Percentiles rank a stretch among this genome's conserved stretches.
phyloP scores from a whole-genome alignment of 176 grass and related monocot species.

The Dendrocalamus sinicus region DNA sequence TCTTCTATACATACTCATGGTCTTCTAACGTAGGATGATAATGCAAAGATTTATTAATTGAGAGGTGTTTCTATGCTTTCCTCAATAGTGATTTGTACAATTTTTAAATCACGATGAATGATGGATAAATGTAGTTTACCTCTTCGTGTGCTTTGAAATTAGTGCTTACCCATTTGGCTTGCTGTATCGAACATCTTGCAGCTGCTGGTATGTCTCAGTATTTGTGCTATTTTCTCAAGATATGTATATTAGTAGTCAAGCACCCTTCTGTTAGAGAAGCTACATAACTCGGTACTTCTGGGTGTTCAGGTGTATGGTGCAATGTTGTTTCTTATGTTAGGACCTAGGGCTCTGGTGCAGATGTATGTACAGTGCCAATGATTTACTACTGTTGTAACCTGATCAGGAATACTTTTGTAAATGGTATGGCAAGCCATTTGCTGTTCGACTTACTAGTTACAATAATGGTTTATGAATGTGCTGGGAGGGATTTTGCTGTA shows the following conservation, averaged over 20 bases:
- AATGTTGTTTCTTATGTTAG: not conserved
- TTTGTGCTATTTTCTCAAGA: not conserved
- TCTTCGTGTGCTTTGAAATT: no score
- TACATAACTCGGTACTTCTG: not conserved
- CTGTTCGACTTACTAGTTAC: no score
- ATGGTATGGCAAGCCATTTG: not conserved
- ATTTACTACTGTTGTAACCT: not conserved
- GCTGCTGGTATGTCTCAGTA: not conserved
- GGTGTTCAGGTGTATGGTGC: conserved; percentile 1
- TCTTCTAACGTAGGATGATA: conserved; percentile 35
- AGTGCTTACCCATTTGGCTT: conserved; percentile 2
- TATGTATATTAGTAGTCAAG: not conserved
- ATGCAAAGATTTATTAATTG: not conserved
- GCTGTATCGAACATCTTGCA: not conserved
- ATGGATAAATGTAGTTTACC: no score
- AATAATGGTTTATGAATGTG: not conserved
- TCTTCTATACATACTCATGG: not conserved
- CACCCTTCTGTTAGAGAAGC: not conserved
- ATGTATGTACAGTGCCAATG: conserved; percentile 19
- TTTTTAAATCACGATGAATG: no score
- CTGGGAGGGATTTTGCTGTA: not conserved
- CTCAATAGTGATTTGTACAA: no score
- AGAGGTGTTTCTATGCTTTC: no score
- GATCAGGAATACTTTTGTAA: not conserved
- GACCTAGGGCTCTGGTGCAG: not conserved